Base-by-base conservation (phyloP, 2,329 filamentous ascomycete genomes). In the Alternaria dauci region DNA sequence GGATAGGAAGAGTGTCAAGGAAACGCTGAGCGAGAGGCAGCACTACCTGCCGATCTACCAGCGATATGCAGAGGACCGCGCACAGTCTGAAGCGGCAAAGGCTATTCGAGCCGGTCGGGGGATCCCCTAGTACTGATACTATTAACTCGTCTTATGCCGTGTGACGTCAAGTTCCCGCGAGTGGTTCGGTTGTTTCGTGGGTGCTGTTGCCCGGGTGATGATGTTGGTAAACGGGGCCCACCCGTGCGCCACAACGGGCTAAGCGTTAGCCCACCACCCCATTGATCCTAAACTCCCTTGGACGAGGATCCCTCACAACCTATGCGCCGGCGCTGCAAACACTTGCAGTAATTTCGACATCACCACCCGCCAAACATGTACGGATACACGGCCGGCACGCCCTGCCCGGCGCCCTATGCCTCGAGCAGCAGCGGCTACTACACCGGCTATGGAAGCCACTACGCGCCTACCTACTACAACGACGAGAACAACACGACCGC, bases 11-110 rank as follows among this genome's bases (percentile, higher is more conserved):
- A 93, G 89, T 68, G 84, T 93, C 0, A 81, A 81, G 72, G 84
- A 88, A 64, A 94, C 90, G 0, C 87, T 85, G 79, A 93, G 90
- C 71, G 88, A 89, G 18, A 84, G 83, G 54, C 85, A 89, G 63
- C 80, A 87, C 71, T 93, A 93, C 73, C 75, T 91, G 61, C 83
- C 86, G 9, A 89, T 90, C 16, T 94, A 93, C 76, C 77, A 83
- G 70, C 62, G 80, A 53, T 82, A 82, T 77, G 81, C 81, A 32
- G 80, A 82, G 65, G 77, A 83, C 66, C 78, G 71, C 47, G 82
- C 82, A 42, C 80, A 82, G 74, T 81, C 77, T 53, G 28, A 83
- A 71, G 65, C 83, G 57, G 82, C 81, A 18, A 83, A 83, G 71
- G 81, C 81, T 30, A 81, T 79, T 30, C 77, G 91, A 66, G 81